Evolutionary conservation across 768 basidiomycete genomes (phyloP).

Genomic region (Galerina marginata): DNA sequence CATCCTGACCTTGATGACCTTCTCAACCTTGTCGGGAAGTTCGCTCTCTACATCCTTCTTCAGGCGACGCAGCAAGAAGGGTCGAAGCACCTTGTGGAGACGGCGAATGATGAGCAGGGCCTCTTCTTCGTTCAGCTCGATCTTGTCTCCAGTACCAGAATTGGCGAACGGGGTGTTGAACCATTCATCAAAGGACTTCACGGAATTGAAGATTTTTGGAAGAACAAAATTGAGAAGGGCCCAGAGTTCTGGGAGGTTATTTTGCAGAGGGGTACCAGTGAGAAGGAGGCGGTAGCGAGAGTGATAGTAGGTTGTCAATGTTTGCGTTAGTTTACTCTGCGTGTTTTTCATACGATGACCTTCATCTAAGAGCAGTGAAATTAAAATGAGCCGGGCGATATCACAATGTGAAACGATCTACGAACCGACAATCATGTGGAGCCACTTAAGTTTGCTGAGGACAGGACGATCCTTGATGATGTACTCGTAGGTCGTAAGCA

Average conservation of each 20-base stretch:
- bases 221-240: conserved; percentile 93
- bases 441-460: conserved; percentile 90
- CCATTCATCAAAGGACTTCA: conserved; percentile 99
- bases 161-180: conserved; percentile 99
- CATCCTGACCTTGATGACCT: conserved; percentile 97
- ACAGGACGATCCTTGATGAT: conserved; percentile 96
- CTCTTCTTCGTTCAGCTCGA: conserved; percentile 99
- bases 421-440: conserved; percentile 96
- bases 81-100: conserved; percentile 92
- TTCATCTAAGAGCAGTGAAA: conserved; percentile 62
- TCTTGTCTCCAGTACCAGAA: conserved; percentile 97
- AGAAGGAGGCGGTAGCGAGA: conserved; percentile 93
- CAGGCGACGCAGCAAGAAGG: conserved; percentile 89
- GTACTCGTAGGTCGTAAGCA: conserved; percentile 95
- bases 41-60: conserved; percentile 98
- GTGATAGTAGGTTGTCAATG: conserved; percentile 90
- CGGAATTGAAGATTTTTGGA: conserved; percentile 97
- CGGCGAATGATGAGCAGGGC: conserved; percentile 96
- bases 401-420: conserved; percentile 5
- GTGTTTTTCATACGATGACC: conserved; percentile 99
- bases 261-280: conserved; percentile 95
- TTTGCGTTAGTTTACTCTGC: conserved; percentile 84
- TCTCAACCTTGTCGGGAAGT: conserved; percentile 96
- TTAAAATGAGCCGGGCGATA: conserved; percentile 5
- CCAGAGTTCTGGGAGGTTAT: conserved; percentile 97